Conservation (phyloP, 2,329 filamentous ascomycete genomes). For the Ophiostoma angusticollis region DNA sequence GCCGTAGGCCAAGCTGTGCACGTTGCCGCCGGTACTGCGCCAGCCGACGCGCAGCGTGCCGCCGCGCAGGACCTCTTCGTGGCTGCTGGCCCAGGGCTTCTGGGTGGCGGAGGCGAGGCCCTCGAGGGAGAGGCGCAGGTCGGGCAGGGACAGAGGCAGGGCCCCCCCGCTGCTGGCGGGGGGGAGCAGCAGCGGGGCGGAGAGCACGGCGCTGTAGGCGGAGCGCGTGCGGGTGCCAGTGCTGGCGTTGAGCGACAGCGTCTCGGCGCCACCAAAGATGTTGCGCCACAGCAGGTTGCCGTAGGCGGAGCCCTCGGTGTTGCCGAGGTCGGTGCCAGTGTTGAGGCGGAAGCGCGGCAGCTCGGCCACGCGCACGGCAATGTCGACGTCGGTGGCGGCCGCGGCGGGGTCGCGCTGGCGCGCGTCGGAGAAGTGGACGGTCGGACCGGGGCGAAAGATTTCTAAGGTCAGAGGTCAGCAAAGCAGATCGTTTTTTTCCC, state of each 20-base stretch:
- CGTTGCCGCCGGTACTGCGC: constrained; percentile 49
- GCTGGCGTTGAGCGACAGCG: constrained; percentile 73
- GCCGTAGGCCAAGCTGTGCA: constrained; percentile 69
- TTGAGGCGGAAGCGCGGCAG: constrained; percentile 76
- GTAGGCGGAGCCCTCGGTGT: constrained; percentile 87
- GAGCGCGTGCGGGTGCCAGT: constrained; percentile 82
- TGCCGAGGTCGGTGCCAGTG: constrained; percentile 88
- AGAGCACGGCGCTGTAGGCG: constrained; percentile 77
- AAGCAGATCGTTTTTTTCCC: neutral
- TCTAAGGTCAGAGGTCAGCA: constrained; percentile 34
- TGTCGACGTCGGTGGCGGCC: constrained; percentile 64
- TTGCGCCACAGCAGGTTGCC: constrained; percentile 80
- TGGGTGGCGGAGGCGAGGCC: constrained; percentile 71
- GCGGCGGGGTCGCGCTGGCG: constrained; percentile 54
- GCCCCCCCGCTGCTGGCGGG: too few relatives aligned
- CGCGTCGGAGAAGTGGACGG: constrained; percentile 69
- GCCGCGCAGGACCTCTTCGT: constrained; percentile 78
- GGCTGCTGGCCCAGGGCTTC: constrained; percentile 86
- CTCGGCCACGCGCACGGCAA: constrained; percentile 67
- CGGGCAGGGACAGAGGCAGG: too few relatives aligned
- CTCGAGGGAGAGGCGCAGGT: constrained; percentile 66
- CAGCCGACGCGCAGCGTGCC: constrained; percentile 66
- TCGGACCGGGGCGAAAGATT: constrained; percentile 75
- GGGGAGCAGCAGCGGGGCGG: too few relatives aligned
- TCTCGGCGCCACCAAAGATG: constrained; percentile 87